Conservation (phyloP, 2,329 filamentous ascomycete genomes). For the Grosmannia penicillata region DNA sequence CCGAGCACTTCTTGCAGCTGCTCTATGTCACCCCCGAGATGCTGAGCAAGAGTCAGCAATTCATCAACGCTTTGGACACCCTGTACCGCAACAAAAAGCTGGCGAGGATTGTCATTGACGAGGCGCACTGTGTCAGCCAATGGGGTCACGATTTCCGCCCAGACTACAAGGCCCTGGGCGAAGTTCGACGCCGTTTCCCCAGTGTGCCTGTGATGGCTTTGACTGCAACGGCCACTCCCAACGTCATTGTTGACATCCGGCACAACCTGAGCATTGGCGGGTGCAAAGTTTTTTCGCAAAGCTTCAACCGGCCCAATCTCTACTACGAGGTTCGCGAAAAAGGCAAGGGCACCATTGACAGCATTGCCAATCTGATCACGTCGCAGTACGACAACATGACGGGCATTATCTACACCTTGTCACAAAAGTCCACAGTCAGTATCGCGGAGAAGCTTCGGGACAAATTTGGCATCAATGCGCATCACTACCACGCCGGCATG, state of each 20-base stretch:
- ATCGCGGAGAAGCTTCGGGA: constrained; percentile 55
- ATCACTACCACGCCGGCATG: constrained; percentile 79
- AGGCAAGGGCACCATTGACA: constrained; percentile 36
- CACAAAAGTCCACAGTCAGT: constrained; percentile 66
- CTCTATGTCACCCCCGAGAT: constrained; percentile 96
- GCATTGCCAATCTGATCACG: constrained; percentile 54
- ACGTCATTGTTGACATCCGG: constrained; percentile 83
- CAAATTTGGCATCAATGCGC: constrained; percentile 52
- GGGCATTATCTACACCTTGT: constrained; percentile 89
- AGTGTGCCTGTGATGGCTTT: constrained; percentile 84
- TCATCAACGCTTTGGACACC: constrained; percentile 49
- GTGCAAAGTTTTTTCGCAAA: constrained; percentile 73
- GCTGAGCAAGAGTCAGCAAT: constrained; percentile 65
- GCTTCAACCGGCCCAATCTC: constrained; percentile 93
- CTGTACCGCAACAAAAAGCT: constrained; percentile 60
- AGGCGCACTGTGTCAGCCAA: constrained; percentile 98
- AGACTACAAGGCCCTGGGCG: constrained; percentile 79
- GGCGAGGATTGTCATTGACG: constrained; percentile 88
- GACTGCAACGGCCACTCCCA: constrained; percentile 86
- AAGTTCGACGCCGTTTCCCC: constrained; percentile 56
- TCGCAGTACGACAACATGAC: constrained; percentile 54
- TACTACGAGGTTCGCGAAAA: constrained; percentile 75
- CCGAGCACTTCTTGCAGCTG: constrained; percentile 67
- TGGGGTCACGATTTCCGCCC: constrained; percentile 98
- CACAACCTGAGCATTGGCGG: constrained; percentile 73